Percentiles rank a stretch among this genome's conserved stretches.
phyloP scores from a whole-genome alignment of 2,329 filamentous ascomycete species.

The Coccinonectria pachysandricola region DNA sequence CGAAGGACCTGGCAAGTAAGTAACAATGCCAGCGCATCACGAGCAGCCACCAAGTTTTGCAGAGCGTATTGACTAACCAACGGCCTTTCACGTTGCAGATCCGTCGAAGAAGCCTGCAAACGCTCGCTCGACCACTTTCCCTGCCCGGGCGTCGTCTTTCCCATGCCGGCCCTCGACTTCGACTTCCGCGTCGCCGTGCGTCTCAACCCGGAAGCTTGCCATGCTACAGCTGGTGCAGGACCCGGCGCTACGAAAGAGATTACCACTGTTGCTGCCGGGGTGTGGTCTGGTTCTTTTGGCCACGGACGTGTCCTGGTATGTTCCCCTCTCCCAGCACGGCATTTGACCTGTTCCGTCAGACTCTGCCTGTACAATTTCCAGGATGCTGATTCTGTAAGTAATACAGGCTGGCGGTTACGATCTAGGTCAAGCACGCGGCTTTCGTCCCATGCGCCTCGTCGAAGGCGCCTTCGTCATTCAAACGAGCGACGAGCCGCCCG shows the following conservation, averaged over 20 bases:
- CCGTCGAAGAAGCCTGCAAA: constrained; percentile 28
- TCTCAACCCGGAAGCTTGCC: constrained; percentile 32
- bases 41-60: background rate
- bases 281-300: constrained; percentile 39
- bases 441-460: constrained; percentile 31
- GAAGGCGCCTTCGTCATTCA: constrained; percentile 40
- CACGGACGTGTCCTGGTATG: constrained; percentile 36
- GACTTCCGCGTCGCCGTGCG: constrained; percentile 41
- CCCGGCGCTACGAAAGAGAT: constrained; percentile 36
- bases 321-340: constrained; percentile 3
- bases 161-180: constrained; percentile 35
- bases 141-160: constrained; percentile 32
- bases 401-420: constrained; percentile 32
- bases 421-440: constrained; percentile 30
- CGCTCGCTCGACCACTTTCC: constrained; percentile 30
- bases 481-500: constrained; percentile 36
- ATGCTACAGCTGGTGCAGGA: too few relatives aligned
- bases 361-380: constrained; percentile 10
- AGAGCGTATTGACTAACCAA: constrained; percentile 11
- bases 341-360: background rate
- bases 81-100: constrained; percentile 10
- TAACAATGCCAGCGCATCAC: constrained; percentile 1
- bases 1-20: constrained; percentile 19
- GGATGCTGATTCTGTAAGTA: constrained; percentile 8
- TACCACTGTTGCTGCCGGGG: constrained; percentile 36